Percentiles rank a stretch among this genome's conserved stretches.
Evolutionary conservation across 1,139 yeast species (phyloP).

Genomic region (Geotrichum siamense): DNA sequence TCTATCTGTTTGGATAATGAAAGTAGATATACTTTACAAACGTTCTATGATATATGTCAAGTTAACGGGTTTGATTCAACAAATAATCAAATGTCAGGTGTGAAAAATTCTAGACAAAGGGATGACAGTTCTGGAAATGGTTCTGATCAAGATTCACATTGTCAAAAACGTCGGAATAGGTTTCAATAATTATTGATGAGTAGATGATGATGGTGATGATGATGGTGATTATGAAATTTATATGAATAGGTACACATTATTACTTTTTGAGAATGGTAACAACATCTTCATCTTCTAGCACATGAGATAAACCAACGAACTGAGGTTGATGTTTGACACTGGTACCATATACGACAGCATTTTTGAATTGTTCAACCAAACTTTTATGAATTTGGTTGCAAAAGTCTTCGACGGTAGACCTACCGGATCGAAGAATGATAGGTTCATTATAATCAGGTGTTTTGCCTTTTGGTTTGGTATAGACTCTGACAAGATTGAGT

Average conservation of each 20-base stretch:
- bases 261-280: constrained; percentile 84
- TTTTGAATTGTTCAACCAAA: constrained; percentile 84
- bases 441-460: constrained; percentile 94
- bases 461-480: constrained; percentile 93
- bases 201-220: too few relatives aligned
- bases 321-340: constrained; percentile 99
- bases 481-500: constrained; percentile 83
- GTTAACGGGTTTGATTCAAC: constrained; percentile 17
- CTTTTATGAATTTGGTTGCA: constrained; percentile 96
- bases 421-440: constrained; percentile 75
- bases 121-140: constrained; percentile 3
- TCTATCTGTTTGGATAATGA: constrained; percentile 27
- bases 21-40: constrained; percentile 24
- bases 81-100: background rate
- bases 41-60: constrained; percentile 24
- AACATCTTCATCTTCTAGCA: constrained; percentile 89
- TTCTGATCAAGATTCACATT: too few relatives aligned
- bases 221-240: too few relatives aligned
- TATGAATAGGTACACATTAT: background rate
- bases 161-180: too few relatives aligned
- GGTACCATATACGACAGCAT: constrained; percentile 83
- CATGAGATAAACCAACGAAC: constrained; percentile 79
- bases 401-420: constrained; percentile 86
- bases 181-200: too few relatives aligned
- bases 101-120: constrained; percentile 3